Evolutionary conservation across 805 yeast species (phyloP), one percentile per base, ranked within the genome.

Genomic region (Wickerhamiella nectarea): DNA sequence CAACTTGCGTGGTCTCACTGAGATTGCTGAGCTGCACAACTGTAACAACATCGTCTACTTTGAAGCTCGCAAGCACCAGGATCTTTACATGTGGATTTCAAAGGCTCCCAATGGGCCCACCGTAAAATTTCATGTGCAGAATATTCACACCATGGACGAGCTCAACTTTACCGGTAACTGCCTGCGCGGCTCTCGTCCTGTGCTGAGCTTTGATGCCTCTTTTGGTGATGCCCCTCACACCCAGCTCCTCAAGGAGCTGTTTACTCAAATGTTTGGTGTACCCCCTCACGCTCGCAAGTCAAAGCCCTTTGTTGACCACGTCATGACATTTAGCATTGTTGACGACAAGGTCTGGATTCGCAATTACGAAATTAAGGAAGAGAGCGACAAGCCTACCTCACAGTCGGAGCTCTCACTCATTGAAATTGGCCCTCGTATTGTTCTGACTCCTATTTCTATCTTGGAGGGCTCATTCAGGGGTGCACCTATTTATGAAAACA

Each of bases 81-180:
- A 91, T 65, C 74, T 91, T 57, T 91, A 91, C 62, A 63, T 91
- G 62, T 91, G 96, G 95, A 62, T 91, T 50, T 75, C 95, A 26
- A 89, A 91, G 64, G 91, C 97, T 22, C 98, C 98, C 35, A 89
- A 91, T 61, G 98, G 98, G 1, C 98, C 98, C 47, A 89, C 96
- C 19, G 67, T 83, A 56, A 91, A 91, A 64, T 89, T 91, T 63
- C 91, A 80, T 60, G 73, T 91, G 47, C 95, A 89, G 65, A 91
- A 91, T 64, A 70, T 91, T 65, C 97, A 91, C 63, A 91, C 97
- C 26, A 75, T 86, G 70, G 95, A 87, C 58, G 98, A 91, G 64
- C 70, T 91, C 50, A 87, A 91, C 61, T 91, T 91, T 67, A 86
- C 95, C 10, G 98, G 98, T 41, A 91, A 91, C 66, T 85, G 95